Percentiles rank a stretch among this genome's conserved stretches.
phyloP scores from a whole-genome alignment of 148 eudicot genomes.

The Heliosperma pusillum region DNA sequence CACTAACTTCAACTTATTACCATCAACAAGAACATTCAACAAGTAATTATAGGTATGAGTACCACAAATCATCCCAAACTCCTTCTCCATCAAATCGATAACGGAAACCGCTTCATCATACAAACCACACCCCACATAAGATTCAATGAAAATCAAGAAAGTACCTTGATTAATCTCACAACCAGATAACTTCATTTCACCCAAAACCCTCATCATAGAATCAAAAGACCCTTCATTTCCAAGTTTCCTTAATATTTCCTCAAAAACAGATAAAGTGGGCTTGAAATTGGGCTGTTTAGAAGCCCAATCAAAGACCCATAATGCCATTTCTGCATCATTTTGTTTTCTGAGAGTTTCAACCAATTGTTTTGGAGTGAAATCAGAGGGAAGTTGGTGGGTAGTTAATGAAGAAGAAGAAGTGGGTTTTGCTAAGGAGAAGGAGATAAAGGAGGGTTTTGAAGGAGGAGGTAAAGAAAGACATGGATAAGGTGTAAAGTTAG shows the following conservation, averaged over 20 bases:
- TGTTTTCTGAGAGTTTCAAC: constrained; percentile 52
- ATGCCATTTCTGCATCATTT: constrained; percentile 57
- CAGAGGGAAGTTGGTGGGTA: constrained; percentile 37
- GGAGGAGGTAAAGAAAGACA: background rate
- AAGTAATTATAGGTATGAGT: constrained; percentile 54
- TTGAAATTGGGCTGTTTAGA: constrained; percentile 65
- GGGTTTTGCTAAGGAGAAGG: constrained; percentile 22
- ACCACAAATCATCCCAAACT: constrained; percentile 55
- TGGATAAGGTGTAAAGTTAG: constrained; percentile 30
- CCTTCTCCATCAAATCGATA: constrained; percentile 67
- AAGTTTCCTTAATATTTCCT: constrained; percentile 65
- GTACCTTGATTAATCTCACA: constrained; percentile 54
- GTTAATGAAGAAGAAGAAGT: constrained; percentile 35
- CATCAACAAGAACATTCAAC: constrained; percentile 92
- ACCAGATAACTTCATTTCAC: constrained; percentile 49
- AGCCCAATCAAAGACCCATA: constrained; percentile 78
- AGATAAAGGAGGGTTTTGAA: constrained; percentile 20
- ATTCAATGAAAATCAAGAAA: constrained; percentile 73
- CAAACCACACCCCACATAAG: constrained; percentile 48
- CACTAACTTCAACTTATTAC: constrained; percentile 65
- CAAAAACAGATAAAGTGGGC: constrained; percentile 61
- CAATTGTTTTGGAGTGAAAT: constrained; percentile 59
- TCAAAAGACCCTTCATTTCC: constrained; percentile 68
- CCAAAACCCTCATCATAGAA: constrained; percentile 52
- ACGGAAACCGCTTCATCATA: constrained; percentile 79